phyloP scores from a whole-genome alignment of 805 yeast species.

The Wickerhamia fluorescens region DNA sequence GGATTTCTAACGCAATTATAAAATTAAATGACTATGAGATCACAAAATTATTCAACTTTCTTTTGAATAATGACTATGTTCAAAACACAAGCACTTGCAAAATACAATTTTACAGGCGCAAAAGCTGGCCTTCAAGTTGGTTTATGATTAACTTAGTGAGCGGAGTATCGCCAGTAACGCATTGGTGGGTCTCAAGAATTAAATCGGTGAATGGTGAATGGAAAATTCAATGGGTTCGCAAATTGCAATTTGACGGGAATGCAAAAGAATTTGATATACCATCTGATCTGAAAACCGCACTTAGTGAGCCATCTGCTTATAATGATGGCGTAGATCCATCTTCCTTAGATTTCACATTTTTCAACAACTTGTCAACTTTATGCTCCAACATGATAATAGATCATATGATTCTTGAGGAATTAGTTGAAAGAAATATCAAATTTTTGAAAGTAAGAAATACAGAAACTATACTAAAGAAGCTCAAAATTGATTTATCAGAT shows the following conservation, averaged over 20 bases:
- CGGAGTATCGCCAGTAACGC: slow-evolving; percentile 29
- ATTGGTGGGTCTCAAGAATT: slow-evolving; percentile 50
- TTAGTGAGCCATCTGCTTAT: too few relatives aligned
- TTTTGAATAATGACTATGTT: slow-evolving; percentile 13
- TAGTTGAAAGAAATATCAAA: slow-evolving; percentile 32
- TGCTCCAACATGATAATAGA: slow-evolving; percentile 44
- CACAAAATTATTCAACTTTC: slow-evolving; percentile 28
- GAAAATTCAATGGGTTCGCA: slow-evolving; percentile 46
- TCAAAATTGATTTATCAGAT: slow-evolving; percentile 4
- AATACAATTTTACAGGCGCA: slow-evolving; percentile 38
- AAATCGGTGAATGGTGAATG: slow-evolving; percentile 46
- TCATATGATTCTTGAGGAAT: slow-evolving; percentile 47
- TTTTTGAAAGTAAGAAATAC: slow-evolving; percentile 14
- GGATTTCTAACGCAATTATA: slow-evolving; percentile 57
- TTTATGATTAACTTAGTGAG: slow-evolving; percentile 37
- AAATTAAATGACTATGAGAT: slow-evolving; percentile 44
- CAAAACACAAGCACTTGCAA: slow-evolving; percentile 9
- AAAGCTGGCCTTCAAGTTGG: slow-evolving; percentile 55
- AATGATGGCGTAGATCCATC: slow-evolving; percentile 2
- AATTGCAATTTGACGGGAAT: slow-evolving; percentile 11
- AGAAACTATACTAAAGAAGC: slow-evolving; percentile 3
- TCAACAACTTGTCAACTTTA: slow-evolving; percentile 32
- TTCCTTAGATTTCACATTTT: slow-evolving; percentile 23
- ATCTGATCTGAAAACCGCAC: too few relatives aligned
- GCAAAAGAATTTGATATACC: slow-evolving; percentile 3